Evolutionary conservation across 176 grass and related monocot species (phyloP), one percentile per base, ranked within the genome.

Genomic region (Lolium rigidum): DNA sequence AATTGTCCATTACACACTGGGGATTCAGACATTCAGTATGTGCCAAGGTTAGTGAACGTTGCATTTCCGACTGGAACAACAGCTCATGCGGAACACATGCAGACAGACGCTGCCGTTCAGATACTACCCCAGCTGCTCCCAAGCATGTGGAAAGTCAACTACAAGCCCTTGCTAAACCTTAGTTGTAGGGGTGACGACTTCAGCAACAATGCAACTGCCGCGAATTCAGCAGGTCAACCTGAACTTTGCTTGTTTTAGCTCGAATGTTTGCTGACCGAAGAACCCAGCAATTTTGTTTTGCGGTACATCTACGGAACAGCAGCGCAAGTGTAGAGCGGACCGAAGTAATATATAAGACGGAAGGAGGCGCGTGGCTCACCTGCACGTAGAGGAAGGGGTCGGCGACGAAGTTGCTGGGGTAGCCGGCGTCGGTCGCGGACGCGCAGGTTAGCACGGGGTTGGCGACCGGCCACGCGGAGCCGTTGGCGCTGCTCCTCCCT

Each of bases 401-500:
- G 18, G 97, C 94, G 13, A 98, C 92, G 74, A 98, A 98, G 64
- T 98, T 98, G 88, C 94, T 98, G 74, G 97, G 92, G 64, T 80
- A 94, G 21, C 97, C 97, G 37, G 88, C 92, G 1, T 86, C 76
- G 10, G 97, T 95, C 10, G 88, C 50, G 2, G 88, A 28, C n/a
- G 88, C 90, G 81, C 97, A 98, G 14, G 97, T 98, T 11, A 98
- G 84, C 72, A 96, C 94, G 2, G 97, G 97, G 86, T 98, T 98
- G 4, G 97, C 90, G 49, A 98, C 94, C 35, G 97, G 97, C 97
- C 97, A 99, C 55, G 97, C 92, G n/a, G 97, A 99, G 72, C 74
- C 88, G 90, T 94, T 99, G n/a, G n/a, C 85, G 54, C 88, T 96
- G 74, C 89, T 91, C 85, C 9, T 91, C 78, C 88, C 89, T 68